Conservation (phyloP, 495 filamentous ascomycete genomes). For the Tuber microsphaerosporum region DNA sequence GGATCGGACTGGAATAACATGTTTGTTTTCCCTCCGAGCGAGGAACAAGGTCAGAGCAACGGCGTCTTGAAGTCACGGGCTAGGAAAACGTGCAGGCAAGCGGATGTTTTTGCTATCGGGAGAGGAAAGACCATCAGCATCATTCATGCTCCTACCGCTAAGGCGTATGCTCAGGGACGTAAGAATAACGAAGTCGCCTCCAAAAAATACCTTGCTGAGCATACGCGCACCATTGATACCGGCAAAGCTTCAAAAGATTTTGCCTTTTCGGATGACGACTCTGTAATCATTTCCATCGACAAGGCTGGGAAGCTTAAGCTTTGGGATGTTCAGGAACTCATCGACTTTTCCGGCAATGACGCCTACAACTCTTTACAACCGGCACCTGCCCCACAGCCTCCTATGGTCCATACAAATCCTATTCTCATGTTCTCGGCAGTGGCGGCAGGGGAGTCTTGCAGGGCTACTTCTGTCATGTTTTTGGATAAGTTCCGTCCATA, state of each 20-base stretch:
- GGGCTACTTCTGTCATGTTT: conserved; percentile 91
- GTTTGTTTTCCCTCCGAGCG: conserved; percentile 42
- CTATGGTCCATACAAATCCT: conserved; percentile 35
- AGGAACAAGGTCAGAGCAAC: conserved; percentile 45
- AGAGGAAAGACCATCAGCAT: conserved; percentile 93
- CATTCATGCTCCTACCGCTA: conserved; percentile 65
- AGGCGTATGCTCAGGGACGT: conserved; percentile 56
- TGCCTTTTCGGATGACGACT: conserved; percentile 92
- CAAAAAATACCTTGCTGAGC: conserved; percentile 74
- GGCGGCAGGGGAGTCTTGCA: conserved; percentile 36
- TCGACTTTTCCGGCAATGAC: conserved; percentile 53
- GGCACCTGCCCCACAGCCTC: conserved; percentile 28
- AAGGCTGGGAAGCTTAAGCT: conserved; percentile 91
- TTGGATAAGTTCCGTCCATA: conserved; percentile 91
- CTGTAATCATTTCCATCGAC: conserved; percentile 86
- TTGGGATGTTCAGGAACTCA: conserved; percentile 84
- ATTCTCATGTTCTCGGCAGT: conserved; percentile 40
- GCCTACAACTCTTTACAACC: conserved; percentile 35
- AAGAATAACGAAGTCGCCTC: conserved; percentile 39
- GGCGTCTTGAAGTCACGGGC: conserved; percentile 94
- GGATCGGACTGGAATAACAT: conserved; percentile 49
- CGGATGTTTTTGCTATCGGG: conserved; percentile 88
- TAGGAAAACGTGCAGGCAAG: conserved; percentile 75
- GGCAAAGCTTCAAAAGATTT: conserved; percentile 99
- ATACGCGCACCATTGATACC: conserved; percentile 81